These are phyloP conservation scores for Blastocystis sp. DNA, from an alignment of 352 stramenopile genomes.

Conservation along the genomic window DNA sequence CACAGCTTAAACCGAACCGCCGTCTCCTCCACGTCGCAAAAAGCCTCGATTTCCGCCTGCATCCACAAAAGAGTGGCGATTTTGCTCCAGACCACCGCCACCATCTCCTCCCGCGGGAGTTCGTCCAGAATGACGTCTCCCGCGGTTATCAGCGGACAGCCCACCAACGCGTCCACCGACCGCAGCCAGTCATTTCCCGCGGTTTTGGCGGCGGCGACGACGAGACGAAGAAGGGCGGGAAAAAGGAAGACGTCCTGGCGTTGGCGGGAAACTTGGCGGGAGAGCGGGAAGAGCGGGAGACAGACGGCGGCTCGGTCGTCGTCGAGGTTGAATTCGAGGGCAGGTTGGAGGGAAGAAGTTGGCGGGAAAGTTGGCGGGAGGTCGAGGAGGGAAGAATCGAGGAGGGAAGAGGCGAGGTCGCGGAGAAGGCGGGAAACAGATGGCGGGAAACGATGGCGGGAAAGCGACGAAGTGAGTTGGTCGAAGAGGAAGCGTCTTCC, in stretches of 20 bases:
- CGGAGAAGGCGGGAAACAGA: background rate
- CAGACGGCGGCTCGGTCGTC: background rate
- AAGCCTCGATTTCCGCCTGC: background rate
- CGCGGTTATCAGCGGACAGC: background rate
- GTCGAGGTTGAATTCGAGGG: background rate
- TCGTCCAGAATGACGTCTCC: background rate
- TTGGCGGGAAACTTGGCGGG: background rate
- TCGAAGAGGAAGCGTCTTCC: conserved; percentile 6
- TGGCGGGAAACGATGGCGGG: background rate
- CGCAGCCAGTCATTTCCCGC: background rate
- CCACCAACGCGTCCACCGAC: conserved; percentile 2
- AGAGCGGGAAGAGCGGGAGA: background rate
- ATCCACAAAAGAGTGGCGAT: background rate
- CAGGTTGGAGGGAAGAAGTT: background rate
- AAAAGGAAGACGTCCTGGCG: conserved; percentile 12
- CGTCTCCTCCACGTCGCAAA: background rate
- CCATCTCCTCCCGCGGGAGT: background rate
- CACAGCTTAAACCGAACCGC: background rate
- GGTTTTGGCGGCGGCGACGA: background rate
- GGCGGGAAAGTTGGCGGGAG: background rate
- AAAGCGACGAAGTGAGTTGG: background rate
- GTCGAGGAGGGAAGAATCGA: background rate
- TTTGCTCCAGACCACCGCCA: background rate
- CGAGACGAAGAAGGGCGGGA: background rate
- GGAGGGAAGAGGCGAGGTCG: background rate